phyloP scores from a whole-genome alignment of 2,329 filamentous ascomycete genomes.

The Diaporthe destruens region DNA sequence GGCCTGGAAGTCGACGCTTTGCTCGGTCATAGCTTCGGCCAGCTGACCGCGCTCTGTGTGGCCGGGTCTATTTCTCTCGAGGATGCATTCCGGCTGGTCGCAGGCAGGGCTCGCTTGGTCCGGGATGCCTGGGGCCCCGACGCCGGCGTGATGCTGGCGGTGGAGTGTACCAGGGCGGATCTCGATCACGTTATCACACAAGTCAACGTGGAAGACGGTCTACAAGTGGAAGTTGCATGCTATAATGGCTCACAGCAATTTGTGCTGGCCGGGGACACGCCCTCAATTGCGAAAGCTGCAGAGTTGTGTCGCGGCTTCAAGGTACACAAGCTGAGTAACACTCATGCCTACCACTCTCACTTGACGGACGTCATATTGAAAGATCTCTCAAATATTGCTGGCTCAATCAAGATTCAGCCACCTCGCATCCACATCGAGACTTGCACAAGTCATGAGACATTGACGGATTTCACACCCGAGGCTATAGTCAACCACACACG shows the following conservation, averaged over 20 bases:
- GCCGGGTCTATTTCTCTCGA: slow-evolving; percentile 48
- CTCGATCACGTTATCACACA: slow-evolving; percentile 4
- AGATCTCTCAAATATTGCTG: slow-evolving; percentile 40
- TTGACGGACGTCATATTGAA: slow-evolving; percentile 47
- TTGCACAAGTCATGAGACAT: slow-evolving; percentile 40
- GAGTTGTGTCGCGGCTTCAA: slow-evolving; percentile 40
- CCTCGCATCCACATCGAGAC: slow-evolving; percentile 46
- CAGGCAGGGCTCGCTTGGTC: slow-evolving; percentile 50
- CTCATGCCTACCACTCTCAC: slow-evolving; percentile 49
- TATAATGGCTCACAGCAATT: slow-evolving; percentile 50
- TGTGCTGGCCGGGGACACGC: slow-evolving; percentile 49
- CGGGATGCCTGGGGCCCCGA: slow-evolving; percentile 50
- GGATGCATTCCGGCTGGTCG: slow-evolving; percentile 50
- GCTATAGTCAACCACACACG: slow-evolving; percentile 49
- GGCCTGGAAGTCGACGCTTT: slow-evolving; percentile 49
- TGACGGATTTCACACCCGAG: slow-evolving; percentile 30
- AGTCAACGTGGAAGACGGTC: not conserved
- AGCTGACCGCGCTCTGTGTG: slow-evolving; percentile 52
- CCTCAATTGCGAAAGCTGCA: slow-evolving; percentile 44
- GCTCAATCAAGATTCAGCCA: slow-evolving; percentile 40
- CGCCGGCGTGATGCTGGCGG: slow-evolving; percentile 50
- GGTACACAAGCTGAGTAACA: slow-evolving; percentile 45
- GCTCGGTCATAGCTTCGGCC: slow-evolving; percentile 54
- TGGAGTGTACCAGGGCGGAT: slow-evolving; percentile 41
- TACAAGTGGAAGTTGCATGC: slow-evolving; percentile 49